Percentiles rank a stretch among this genome's conserved stretches.
phyloP scores from a whole-genome alignment of 2,329 filamentous ascomycete genomes.

The Exophiala dermatitidis region DNA sequence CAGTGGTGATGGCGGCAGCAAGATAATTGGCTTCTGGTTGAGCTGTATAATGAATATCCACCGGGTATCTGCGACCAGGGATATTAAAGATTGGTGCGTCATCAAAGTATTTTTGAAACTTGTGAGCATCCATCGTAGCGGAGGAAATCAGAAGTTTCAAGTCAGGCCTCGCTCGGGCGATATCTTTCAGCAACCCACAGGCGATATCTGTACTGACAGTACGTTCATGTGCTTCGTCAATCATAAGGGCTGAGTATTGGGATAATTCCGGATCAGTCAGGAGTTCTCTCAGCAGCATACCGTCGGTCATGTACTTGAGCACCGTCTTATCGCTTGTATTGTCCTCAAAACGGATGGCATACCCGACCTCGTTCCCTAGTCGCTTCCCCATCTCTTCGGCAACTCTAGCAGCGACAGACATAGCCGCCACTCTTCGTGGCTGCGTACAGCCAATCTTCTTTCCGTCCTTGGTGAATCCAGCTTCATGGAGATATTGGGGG shows the following conservation, averaged over 20 bases:
- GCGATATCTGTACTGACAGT: slow-evolving; percentile 87
- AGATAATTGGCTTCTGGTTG: slow-evolving; percentile 93
- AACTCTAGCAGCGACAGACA: slow-evolving; percentile 94
- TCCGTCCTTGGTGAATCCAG: slow-evolving; percentile 75
- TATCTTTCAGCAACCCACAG: slow-evolving; percentile 79
- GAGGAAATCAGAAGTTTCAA: slow-evolving; percentile 87
- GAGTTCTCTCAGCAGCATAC: slow-evolving; percentile 85
- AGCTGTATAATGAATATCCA: slow-evolving; percentile 84
- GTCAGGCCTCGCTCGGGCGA: slow-evolving; percentile 73
- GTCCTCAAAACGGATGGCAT: slow-evolving; percentile 91
- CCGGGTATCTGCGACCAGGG: slow-evolving; percentile 78
- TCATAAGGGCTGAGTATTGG: slow-evolving; percentile 83
- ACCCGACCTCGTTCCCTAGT: slow-evolving; percentile 86
- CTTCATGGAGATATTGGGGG: slow-evolving; percentile 87
- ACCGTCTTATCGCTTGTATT: slow-evolving; percentile 84
- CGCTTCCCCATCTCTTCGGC: slow-evolving; percentile 89
- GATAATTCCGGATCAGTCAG: slow-evolving; percentile 79
- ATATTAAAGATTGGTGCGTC: slow-evolving; percentile 92
- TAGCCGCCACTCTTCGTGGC: slow-evolving; percentile 87
- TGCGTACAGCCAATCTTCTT: slow-evolving; percentile 90
- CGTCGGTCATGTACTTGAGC: slow-evolving; percentile 95
- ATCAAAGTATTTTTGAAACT: slow-evolving; percentile 87
- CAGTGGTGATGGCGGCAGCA: slow-evolving; percentile 80
- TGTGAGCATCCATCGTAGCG: slow-evolving; percentile 87
- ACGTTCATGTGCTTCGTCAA: slow-evolving; percentile 94